These are phyloP conservation scores for Chlamydomonas sp. DNA, from an alignment of 139 green algal genomes.

Conservation along the genomic window DNA sequence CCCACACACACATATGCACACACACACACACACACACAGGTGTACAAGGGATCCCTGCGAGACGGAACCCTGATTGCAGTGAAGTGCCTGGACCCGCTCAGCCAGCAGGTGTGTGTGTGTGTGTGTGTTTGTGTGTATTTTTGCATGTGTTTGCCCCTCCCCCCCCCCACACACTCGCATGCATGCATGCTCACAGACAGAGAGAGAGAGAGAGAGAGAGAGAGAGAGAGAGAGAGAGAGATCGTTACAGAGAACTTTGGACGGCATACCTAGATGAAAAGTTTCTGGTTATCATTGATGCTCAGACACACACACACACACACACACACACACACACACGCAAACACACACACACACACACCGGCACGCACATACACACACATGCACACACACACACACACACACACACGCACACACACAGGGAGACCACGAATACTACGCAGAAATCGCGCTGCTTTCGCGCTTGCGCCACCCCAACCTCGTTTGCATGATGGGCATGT, in stretches of 20 bases:
- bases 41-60: background rate
- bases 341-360: background rate
- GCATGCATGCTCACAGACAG: too few species aligned
- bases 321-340: background rate
- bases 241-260: too few species aligned
- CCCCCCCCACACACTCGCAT: background rate
- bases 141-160: background rate
- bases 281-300: background rate
- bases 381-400: background rate
- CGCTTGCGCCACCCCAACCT: conserved; percentile 12
- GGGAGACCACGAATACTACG: conserved; percentile 9
- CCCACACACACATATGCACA: too few species aligned
- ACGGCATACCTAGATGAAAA: background rate
- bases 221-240: too few species aligned
- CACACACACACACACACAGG: too few species aligned
- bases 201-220: too few species aligned
- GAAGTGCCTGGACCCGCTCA: conserved; percentile 2
- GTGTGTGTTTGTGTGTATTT: background rate
- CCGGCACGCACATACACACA: background rate
- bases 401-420: background rate
- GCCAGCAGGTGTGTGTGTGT: conserved; percentile 1
- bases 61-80: conserved; percentile 9
- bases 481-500: conserved; percentile 17
- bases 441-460: conserved; percentile 8
- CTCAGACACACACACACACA: background rate